Evolutionary conservation across 768 basidiomycete genomes (phyloP), one percentile per base, ranked within the genome.

Genomic region (Agaricus sinodeliciosus): DNA sequence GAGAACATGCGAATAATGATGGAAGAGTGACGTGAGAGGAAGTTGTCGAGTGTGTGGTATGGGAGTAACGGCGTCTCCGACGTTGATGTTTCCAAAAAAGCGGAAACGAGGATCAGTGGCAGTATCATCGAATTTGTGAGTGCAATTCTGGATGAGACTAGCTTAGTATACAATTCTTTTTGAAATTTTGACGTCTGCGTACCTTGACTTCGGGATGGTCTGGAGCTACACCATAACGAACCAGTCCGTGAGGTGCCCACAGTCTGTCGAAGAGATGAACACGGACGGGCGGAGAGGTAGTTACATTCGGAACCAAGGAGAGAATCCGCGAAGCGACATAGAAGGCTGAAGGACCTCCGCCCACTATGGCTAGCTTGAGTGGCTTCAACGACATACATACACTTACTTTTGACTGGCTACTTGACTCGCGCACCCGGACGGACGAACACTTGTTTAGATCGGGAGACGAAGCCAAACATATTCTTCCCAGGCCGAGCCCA

Each of bases 121-220:
- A 1, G 84, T 78, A 25, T 76, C 71, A 62, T 95, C 91, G 60
- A 99, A 98, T 73, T 95, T 97, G 70, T 95, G 82, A 19, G 87
- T 92, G 69, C 94, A 96, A 67, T 98, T 98, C 94, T 97, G 51
- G 57, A 44, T 43, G 18, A 51, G 43, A 26, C 11, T 3, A 11
- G 11, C 13, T 47, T n/a, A 47, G 43, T 45, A 13, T 25, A 15
- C 13, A n/a, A 6, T 8, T 0, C 13, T 27, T 4, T 13, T 46
- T 9, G 7, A 9, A 16, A 26, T 7, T 43, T 13, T 15, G 27
- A 35, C 15, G 45, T 3, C 19, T 31, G 61, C 72, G 65, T 59
- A 68, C 95, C 81, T 97, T 99, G 67, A 98, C 94, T 72, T 97
- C 95, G 9, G 96, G 93, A 67, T 98, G 95, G 71, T 98, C 95